phyloP scores from a whole-genome alignment of 805 yeast species.

The Yarrowia deformans region DNA sequence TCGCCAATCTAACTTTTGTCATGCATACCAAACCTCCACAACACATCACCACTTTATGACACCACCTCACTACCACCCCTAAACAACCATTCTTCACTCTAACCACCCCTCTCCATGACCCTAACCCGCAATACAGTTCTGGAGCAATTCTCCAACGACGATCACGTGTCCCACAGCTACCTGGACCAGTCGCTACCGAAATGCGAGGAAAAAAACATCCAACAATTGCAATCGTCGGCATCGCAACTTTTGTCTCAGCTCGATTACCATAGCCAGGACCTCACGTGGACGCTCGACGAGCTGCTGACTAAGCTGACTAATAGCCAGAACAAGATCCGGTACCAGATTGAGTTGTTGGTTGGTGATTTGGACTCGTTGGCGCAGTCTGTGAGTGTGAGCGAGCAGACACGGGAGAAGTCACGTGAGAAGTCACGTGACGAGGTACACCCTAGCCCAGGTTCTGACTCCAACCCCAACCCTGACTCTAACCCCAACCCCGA shows the following conservation, averaged over 20 bases:
- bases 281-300: conserved; percentile 47
- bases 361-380: conserved; percentile 47
- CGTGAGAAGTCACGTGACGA: neutral
- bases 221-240: conserved; percentile 46
- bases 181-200: conserved; percentile 34
- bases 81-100: neutral
- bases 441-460: no score
- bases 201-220: conserved; percentile 41
- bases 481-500: no score
- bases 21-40: conserved; percentile 18
- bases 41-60: conserved; percentile 13
- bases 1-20: neutral
- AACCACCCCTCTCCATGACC: neutral
- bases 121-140: conserved; percentile 42
- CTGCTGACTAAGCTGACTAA: conserved; percentile 45
- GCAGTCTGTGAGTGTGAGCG: neutral
- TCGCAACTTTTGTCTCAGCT: conserved; percentile 48
- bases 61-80: neutral
- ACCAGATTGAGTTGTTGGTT: conserved; percentile 50
- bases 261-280: conserved; percentile 47
- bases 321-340: conserved; percentile 47
- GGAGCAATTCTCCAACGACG: conserved; percentile 44
- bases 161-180: conserved; percentile 43
- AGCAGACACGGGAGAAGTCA: no score
- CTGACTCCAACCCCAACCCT: no score